phyloP scores from a whole-genome alignment of 2,329 filamentous ascomycete species.

The Clonostachys rosea region DNA sequence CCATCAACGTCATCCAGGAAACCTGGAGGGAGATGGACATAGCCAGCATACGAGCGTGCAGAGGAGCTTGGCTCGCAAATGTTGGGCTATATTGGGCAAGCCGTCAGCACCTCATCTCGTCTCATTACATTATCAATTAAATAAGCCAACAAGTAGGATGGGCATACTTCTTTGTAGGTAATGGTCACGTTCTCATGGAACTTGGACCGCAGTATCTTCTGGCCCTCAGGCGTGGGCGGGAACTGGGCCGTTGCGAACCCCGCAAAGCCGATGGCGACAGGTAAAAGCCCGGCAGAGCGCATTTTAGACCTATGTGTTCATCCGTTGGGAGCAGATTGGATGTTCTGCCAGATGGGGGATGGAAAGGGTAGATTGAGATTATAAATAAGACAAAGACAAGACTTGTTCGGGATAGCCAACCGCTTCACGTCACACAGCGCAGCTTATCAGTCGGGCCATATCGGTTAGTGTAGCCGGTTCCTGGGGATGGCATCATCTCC shows the following conservation, averaged over 20 bases:
- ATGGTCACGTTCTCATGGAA: conserved; percentile 57
- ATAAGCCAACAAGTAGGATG: conserved; percentile 7
- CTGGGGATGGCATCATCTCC: too few species aligned
- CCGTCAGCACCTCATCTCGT: conserved; percentile 5
- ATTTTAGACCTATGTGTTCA: too few species aligned
- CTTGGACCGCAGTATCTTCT: conserved; percentile 50
- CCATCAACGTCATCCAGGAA: conserved; percentile 30
- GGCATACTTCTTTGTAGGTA: conserved; percentile 48
- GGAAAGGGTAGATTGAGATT: too few species aligned
- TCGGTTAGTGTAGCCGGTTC: too few species aligned
- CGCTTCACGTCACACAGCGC: too few species aligned
- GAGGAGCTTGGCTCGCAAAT: conserved; percentile 51
- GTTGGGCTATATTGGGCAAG: conserved; percentile 35
- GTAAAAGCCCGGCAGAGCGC: too few species aligned
- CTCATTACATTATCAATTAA: conserved; percentile 1
- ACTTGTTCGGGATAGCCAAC: background rate
- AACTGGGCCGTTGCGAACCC: conserved; percentile 18
- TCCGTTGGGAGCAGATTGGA: too few species aligned
- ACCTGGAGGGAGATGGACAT: conserved; percentile 49
- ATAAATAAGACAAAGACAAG: too few species aligned
- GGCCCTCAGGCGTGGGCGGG: conserved; percentile 17
- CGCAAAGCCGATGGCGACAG: conserved; percentile 4
- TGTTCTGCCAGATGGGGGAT: too few species aligned
- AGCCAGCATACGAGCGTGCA: conserved; percentile 62
- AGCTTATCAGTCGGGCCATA: too few species aligned